Base-by-base conservation (phyloP, 2,329 filamentous ascomycete species). In the Neopestalotiopsis clavispora region DNA sequence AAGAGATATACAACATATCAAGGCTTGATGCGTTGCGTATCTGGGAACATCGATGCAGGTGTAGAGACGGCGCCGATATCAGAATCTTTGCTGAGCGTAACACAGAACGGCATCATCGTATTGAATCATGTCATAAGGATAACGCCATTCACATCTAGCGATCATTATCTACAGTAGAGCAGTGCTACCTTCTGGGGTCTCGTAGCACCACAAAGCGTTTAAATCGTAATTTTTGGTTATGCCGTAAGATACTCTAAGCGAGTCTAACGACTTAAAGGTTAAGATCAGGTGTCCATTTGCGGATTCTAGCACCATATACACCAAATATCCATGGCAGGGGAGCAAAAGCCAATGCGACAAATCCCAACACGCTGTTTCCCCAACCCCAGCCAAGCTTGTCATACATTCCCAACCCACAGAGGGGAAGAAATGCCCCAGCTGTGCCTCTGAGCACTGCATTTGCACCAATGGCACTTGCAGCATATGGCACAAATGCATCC, bases 401-500 rank as follows among this genome's bases (percentile, higher is more conserved):
- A 57, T 75, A 77, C 34, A 77, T 61, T 3, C 66, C 28, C 40
- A 73, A 34, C 1, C 72, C 75, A 38, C 65, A 62, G 0, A 74
- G 69, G 9, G 73, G 72, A 4, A 74, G 28, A 5, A 73, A 38
- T 1, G 72, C 72, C 2, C 73, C 72, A 2, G 69, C 60, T 1
- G 67, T 45, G 9, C 73, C 69, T 32, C 75, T 67, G 5, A 75
- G 61, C 13, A 76, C 71, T 0, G 73, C 69, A 40, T 73, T 76
- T n/a, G 74, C 74, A 4, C 71, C 74, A 10, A 71, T 71, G 0
- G 71, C 74, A 30, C 69, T 72, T 1, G 74, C 74, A 1, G 74
- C 72, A 32, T 75, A 72, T 79, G 45, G 77, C 20, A 78, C 73
- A 71, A 83, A 84, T 2, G 78, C 75, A 71, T 85, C 83, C 20